phyloP scores from a whole-genome alignment of 2,329 filamentous ascomycete species.

The Aspergillus sp. region DNA sequence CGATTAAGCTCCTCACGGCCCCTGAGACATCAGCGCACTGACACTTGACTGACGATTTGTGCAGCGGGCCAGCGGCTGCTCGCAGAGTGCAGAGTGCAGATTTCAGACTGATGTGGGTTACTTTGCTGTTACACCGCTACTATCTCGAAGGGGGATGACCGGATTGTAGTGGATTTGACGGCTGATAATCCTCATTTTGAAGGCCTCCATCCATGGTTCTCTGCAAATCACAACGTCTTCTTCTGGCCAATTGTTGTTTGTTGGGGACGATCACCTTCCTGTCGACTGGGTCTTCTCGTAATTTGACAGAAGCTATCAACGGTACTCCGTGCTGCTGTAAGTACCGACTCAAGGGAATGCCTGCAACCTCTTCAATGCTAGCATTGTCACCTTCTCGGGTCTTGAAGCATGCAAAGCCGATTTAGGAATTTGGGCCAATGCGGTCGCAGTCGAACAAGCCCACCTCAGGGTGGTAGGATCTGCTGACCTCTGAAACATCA shows the following conservation, averaged over 20 bases:
- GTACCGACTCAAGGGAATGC: background rate
- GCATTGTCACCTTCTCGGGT: background rate
- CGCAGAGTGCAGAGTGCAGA: too few relatives aligned
- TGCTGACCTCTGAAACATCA: constrained; percentile 9
- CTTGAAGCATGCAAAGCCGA: background rate
- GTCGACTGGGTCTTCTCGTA: background rate
- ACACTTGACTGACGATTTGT: background rate
- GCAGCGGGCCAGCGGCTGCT: background rate
- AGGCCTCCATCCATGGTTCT: constrained; percentile 5
- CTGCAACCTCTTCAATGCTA: background rate
- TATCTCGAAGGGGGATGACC: background rate
- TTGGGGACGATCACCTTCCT: background rate
- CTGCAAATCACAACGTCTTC: background rate
- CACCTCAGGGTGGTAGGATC: background rate
- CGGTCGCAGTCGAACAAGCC: background rate
- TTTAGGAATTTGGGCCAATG: background rate
- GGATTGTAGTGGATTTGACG: background rate
- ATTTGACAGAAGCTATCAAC: background rate
- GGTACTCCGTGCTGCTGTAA: background rate
- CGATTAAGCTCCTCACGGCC: background rate
- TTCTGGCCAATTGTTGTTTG: background rate
- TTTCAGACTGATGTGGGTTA: too few relatives aligned
- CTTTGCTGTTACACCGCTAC: background rate
- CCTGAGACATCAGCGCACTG: background rate
- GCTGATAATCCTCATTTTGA: constrained; percentile 7